A percentile compares a stretch with the other conserved stretches of the same genome.
phyloP scores from a whole-genome alignment of 2,329 filamentous ascomycete species.

The Beauveria scarabaeidicola region DNA sequence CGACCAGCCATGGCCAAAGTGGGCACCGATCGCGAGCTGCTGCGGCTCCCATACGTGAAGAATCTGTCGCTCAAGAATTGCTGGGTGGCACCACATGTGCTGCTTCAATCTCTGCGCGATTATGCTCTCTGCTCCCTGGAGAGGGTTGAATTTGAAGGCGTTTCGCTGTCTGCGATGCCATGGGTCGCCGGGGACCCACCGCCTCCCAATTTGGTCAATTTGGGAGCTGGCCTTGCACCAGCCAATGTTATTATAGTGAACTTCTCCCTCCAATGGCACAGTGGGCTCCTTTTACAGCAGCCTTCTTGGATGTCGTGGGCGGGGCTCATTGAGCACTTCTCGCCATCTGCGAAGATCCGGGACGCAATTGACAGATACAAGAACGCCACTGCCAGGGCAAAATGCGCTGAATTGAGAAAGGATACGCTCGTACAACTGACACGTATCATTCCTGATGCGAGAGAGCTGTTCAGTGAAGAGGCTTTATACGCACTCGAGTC shows the following conservation, averaged over 20 bases:
- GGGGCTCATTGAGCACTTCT: conserved; percentile 34
- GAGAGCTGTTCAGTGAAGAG: conserved; percentile 20
- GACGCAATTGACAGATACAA: conserved; percentile 11
- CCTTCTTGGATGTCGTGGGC: conserved; percentile 31
- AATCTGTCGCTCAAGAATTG: conserved; percentile 59
- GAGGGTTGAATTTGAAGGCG: conserved; percentile 51
- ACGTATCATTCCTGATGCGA: conserved; percentile 18
- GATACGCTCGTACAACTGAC: not conserved
- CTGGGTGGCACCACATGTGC: conserved; percentile 53
- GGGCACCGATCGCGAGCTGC: conserved; percentile 23
- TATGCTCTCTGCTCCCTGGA: conserved; percentile 41
- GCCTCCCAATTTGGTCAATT: not conserved
- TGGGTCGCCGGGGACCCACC: too few relatives aligned
- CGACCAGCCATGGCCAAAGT: conserved; percentile 24
- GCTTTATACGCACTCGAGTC: conserved; percentile 23
- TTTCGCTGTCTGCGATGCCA: conserved; percentile 52
- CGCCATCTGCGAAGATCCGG: conserved; percentile 27
- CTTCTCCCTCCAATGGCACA: not conserved
- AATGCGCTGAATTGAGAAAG: not conserved
- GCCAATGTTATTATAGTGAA: not conserved
- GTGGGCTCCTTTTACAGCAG: not conserved
- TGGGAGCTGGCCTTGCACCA: not conserved
- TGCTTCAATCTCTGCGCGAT: conserved; percentile 41
- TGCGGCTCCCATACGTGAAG: conserved; percentile 48
- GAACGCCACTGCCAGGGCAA: too few relatives aligned